Evolutionary conservation across 2,329 filamentous ascomycete genomes (phyloP).

Genomic region (Fusarium bulbicola): DNA sequence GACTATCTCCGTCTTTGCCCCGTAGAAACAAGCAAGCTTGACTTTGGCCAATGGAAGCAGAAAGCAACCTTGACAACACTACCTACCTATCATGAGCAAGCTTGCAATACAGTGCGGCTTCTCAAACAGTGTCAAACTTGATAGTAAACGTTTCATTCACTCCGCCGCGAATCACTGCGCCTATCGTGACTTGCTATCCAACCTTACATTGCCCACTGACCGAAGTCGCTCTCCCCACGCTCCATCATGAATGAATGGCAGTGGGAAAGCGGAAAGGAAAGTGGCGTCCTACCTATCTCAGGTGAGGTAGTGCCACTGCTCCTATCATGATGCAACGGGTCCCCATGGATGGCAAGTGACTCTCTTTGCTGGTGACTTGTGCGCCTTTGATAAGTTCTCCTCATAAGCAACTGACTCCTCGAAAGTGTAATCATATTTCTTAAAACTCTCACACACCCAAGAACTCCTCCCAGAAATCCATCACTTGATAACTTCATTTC

Average conservation of each 20-base stretch:
- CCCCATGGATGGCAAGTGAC: slow-evolving; percentile 13
- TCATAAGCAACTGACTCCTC: slow-evolving; percentile 31
- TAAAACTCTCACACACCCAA: background rate
- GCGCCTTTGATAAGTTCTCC: background rate
- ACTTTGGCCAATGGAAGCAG: slow-evolving; percentile 8
- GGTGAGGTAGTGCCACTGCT: background rate
- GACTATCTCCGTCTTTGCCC: slow-evolving; percentile 7
- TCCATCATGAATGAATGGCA: slow-evolving; percentile 22
- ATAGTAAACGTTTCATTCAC: slow-evolving; percentile 36
- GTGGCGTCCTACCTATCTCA: background rate
- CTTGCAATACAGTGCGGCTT: slow-evolving; percentile 30
- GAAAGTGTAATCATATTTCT: background rate
- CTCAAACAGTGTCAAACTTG: slow-evolving; percentile 14
- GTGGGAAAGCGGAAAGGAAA: slow-evolving; percentile 4
- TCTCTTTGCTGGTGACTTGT: slow-evolving; percentile 3
- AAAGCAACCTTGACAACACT: slow-evolving; percentile 3
- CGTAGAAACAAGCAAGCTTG: background rate
- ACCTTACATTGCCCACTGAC: slow-evolving; percentile 23
- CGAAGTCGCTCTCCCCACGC: slow-evolving; percentile 21
- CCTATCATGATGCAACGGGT: slow-evolving; percentile 26
- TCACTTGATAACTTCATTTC: background rate
- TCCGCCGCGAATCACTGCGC: background rate
- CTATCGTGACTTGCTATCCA: slow-evolving; percentile 11
- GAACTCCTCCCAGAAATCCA: background rate
- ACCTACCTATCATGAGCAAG: slow-evolving; percentile 14